These are phyloP conservation scores for Saccharomycopsis capsularis DNA, from an alignment of 805 yeast species.

Conservation along the genomic window DNA sequence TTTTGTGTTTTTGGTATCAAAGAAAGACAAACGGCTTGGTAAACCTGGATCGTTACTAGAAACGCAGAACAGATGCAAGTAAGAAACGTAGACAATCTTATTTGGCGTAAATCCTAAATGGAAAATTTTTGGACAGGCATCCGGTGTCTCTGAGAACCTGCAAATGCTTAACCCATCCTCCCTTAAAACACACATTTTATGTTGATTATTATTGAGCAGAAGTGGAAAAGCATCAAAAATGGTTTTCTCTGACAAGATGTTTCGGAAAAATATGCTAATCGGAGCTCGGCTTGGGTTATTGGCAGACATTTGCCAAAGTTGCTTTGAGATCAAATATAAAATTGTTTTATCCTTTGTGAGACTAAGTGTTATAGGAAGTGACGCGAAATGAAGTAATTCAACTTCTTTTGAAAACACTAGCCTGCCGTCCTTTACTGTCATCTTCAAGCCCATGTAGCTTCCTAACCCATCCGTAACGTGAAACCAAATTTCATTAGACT, in stretches of 20 bases:
- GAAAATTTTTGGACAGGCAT: constrained; percentile 7
- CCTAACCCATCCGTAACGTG: constrained; percentile 10
- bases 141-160: neutral
- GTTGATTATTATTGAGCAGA: neutral
- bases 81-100: constrained; percentile 7
- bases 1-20: constrained; percentile 13
- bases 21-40: constrained; percentile 5
- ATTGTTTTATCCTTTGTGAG: neutral
- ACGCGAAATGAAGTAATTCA: no score
- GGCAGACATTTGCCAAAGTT: constrained; percentile 9
- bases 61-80: constrained; percentile 14
- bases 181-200: constrained; percentile 2
- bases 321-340: constrained; percentile 6
- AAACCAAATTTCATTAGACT: no score
- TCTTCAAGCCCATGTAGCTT: neutral
- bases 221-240: neutral
- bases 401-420: neutral
- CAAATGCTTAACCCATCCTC: constrained; percentile 6
- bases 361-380: constrained; percentile 4
- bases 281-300: neutral
- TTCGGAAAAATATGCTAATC: constrained; percentile 6
- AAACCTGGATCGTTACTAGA: neutral
- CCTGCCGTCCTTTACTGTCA: neutral
- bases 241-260: constrained; percentile 2
- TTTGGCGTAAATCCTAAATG: constrained; percentile 9